Evolutionary conservation across 202 grass and related monocot species (phyloP), one percentile per base, ranked within the genome.

Genomic region (Sporobolus alterniflorus): DNA sequence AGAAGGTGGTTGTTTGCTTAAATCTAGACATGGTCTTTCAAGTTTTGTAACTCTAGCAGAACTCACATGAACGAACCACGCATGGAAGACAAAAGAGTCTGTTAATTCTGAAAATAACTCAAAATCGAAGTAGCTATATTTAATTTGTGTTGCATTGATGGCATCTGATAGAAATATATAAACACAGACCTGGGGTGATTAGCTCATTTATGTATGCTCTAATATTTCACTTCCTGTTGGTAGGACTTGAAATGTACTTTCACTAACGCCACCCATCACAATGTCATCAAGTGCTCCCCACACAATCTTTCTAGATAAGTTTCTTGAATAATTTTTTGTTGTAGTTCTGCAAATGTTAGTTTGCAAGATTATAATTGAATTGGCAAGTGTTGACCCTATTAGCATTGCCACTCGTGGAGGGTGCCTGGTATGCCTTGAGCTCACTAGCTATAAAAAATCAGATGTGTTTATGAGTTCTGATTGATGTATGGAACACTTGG

Each of bases 201-300:
- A 91, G 93, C 79, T 98, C 87, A 21, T 87, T 89, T 61, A 96
- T 92, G 68, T 90, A 98, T 65, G 93, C 84, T 90, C 63, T 91
- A 64, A 98, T 89, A 62, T 87, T 91, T 99, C 96, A 79, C 82
- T 91, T 70, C 96, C 96, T 81, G 89, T 89, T 76, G 93, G 87
- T 69, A 89, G 80, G 48, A 99, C 90, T 76, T 99, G 93, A 72
- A 99, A 96, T 66, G 72, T 59, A 51, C 96, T 96, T 90, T 94
- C 93, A 89, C 96, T 99, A 81, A 99, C 93, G 83, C 93, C 96
- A 71, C 96, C 93, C 93, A 99, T 99, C 70, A 99, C 96, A 55
- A 99, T 89, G 77, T 99, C 93, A 78, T 99, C 96, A 81, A 99
- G 82, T 69, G 96, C 84, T 70, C 96, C 96, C 93, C 96, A 99